Conservation (phyloP, 176 grass and related monocot species). For the Microstegium vimineum region DNA sequence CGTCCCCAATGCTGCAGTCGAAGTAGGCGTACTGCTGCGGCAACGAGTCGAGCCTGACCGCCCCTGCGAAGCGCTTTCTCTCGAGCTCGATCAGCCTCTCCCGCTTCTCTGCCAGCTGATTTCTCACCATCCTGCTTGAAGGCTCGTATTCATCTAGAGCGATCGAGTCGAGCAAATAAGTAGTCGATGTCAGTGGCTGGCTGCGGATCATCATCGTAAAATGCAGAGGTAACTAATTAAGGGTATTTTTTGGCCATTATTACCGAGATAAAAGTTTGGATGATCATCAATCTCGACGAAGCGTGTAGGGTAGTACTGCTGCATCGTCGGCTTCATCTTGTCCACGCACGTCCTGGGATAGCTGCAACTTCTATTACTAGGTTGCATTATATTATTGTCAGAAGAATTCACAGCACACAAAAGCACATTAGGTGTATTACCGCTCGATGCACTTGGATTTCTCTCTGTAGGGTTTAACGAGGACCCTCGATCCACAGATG, state of each 20-base stretch:
- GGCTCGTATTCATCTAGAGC: constrained; percentile 28
- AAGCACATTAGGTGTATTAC: too few relatives aligned
- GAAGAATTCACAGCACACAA: too few relatives aligned
- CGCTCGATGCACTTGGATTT: constrained; percentile 66
- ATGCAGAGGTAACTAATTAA: too few relatives aligned
- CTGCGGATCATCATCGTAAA: neutral
- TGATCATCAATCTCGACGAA: constrained; percentile 25
- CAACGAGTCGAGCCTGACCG: neutral
- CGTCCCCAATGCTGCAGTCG: constrained; percentile 38
- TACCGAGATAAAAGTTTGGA: constrained; percentile 29
- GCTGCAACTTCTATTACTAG: neutral
- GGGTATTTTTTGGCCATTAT: neutral
- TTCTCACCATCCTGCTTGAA: constrained; percentile 26
- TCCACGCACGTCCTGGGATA: constrained; percentile 26
- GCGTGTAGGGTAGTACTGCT: constrained; percentile 22
- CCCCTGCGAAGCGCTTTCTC: constrained; percentile 17
- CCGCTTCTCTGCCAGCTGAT: constrained; percentile 27
- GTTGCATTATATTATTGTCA: too few relatives aligned
- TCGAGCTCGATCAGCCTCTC: constrained; percentile 42
- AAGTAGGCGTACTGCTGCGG: constrained; percentile 27
- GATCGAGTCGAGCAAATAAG: neutral
- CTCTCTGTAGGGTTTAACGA: constrained; percentile 83
- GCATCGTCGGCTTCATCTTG: constrained; percentile 28
- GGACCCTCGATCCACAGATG: constrained; percentile 63
- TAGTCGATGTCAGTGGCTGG: neutral